Conservation (phyloP, 441 rosid species). For the Cnidoscolus chayamansa region DNA sequence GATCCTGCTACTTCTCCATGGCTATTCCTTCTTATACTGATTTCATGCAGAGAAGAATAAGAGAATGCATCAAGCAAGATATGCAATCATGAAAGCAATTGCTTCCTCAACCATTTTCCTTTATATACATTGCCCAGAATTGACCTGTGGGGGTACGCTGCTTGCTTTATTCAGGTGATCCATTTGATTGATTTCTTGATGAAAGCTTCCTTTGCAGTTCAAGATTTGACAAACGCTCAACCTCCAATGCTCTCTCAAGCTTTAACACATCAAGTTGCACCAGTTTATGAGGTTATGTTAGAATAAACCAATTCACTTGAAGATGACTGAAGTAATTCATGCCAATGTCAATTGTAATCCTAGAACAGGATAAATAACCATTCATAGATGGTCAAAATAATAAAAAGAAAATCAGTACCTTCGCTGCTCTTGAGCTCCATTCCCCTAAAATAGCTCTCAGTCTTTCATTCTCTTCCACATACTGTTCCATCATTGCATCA, state of each 20-base stretch:
- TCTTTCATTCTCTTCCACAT: conserved; percentile 90
- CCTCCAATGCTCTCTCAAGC: conserved; percentile 89
- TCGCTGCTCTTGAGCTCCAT: conserved; percentile 92
- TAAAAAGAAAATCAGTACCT: conserved; percentile 41
- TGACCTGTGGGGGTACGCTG: neutral
- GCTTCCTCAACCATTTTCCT: neutral
- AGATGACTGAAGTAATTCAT: neutral
- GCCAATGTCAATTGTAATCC: neutral
- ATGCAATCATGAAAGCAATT: conserved; percentile 5
- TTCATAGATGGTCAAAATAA: neutral
- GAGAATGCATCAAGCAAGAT: neutral
- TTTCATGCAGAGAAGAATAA: neutral
- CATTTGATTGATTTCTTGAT: conserved; percentile 31
- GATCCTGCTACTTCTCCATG: no score
- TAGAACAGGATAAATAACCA: neutral
- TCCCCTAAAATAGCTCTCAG: conserved; percentile 87
- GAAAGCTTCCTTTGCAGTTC: conserved; percentile 65
- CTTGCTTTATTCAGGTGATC: conserved; percentile 31
- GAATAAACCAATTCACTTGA: neutral
- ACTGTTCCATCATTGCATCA: conserved; percentile 43
- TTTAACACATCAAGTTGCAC: conserved; percentile 21
- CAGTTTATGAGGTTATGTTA: conserved; percentile 11
- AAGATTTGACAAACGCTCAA: conserved; percentile 59
- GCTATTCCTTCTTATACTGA: neutral
- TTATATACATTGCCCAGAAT: conserved; percentile 5